A percentile compares a stretch with the other conserved stretches of the same genome.
These are phyloP conservation scores for Eucalyptus curtisii DNA, from an alignment of 345 rosid species.

Conservation along the genomic window DNA sequence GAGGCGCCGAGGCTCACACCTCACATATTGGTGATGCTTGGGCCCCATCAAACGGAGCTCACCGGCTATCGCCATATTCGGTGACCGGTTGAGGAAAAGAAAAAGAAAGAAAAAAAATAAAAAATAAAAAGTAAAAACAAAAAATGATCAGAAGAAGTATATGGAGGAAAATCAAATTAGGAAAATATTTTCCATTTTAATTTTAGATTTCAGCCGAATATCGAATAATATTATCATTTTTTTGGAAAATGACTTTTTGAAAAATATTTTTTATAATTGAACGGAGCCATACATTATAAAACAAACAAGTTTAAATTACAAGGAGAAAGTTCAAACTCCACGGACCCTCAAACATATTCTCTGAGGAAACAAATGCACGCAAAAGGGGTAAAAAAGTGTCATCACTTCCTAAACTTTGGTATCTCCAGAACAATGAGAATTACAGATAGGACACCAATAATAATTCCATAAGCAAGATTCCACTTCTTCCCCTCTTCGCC, in stretches of 20 bases:
- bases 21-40: rapidly evolving
- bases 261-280: too few species aligned
- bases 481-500: constrained; percentile 37
- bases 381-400: not conserved
- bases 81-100: rapidly evolving
- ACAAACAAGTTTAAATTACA: not conserved
- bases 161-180: too few species aligned
- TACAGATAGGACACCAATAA: constrained; percentile 24
- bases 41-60: too few species aligned
- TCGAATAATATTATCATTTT: too few species aligned
- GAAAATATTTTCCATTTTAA: too few species aligned
- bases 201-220: too few species aligned
- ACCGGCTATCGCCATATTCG: rapidly evolving
- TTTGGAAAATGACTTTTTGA: rapidly evolving
- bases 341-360: not conserved
- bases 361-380: not conserved
- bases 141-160: too few species aligned
- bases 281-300: too few species aligned
- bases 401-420: constrained; percentile 24
- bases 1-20: rapidly evolving
- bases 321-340: not conserved
- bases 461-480: constrained; percentile 54
- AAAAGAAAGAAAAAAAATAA: too few species aligned
- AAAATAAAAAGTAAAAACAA: too few species aligned
- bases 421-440: constrained; percentile 27